These are phyloP conservation scores for Russula foetens DNA, from an alignment of 768 basidiomycete genomes.

Conservation along the genomic window DNA sequence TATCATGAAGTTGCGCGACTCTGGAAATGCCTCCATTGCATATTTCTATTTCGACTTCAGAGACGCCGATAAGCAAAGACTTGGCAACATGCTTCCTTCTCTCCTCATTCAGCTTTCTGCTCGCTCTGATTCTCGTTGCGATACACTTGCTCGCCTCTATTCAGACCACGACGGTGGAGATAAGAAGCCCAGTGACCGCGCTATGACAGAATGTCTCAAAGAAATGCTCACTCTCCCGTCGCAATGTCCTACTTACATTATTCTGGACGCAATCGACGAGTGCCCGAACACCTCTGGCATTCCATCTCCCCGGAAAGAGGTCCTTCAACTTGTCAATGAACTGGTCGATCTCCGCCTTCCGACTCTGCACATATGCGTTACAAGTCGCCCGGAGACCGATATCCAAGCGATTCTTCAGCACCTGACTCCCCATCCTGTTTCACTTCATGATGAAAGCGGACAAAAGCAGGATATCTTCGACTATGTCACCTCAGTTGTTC, in stretches of 20 bases:
- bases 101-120: too few relatives aligned
- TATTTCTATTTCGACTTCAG: background rate
- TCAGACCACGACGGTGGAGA: too few relatives aligned
- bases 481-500: background rate
- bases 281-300: background rate
- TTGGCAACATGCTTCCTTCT: too few relatives aligned
- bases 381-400: background rate
- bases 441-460: background rate
- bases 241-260: too few relatives aligned
- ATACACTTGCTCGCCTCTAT: too few relatives aligned
- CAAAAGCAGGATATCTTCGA: background rate
- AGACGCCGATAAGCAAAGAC: background rate
- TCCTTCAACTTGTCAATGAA: background rate
- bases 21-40: background rate
- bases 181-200: too few relatives aligned
- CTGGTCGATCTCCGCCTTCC: background rate
- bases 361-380: background rate
- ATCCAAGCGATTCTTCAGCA: background rate
- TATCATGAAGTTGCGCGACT: background rate
- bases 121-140: too few relatives aligned
- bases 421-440: background rate
- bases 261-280: background rate
- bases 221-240: too few relatives aligned
- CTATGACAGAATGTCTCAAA: too few relatives aligned
- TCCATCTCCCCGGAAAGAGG: background rate